Conservation (phyloP, 768 basidiomycete species). For the Xanthoconium purpureum region DNA sequence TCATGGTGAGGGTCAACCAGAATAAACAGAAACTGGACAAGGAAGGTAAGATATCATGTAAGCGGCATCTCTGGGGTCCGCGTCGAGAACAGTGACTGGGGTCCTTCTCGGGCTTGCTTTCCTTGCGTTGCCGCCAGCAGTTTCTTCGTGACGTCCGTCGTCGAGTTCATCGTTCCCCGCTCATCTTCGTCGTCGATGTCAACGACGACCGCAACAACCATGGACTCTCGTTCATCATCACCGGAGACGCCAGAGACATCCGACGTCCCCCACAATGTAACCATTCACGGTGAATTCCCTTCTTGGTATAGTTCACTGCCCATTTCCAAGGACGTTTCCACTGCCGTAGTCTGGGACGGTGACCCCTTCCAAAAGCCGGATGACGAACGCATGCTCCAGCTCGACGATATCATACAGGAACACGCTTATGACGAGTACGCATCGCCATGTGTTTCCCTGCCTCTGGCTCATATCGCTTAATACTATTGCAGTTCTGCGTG, state of each 20-base stretch:
- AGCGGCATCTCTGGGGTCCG: conserved; percentile 19
- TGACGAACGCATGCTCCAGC: conserved; percentile 54
- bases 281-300: conserved; percentile 48
- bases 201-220: conserved; percentile 49
- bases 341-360: conserved; percentile 43
- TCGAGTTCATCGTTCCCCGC: conserved; percentile 3
- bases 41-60: conserved; percentile 21
- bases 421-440: conserved; percentile 75
- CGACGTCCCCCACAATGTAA: conserved; percentile 48
- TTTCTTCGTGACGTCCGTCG: conserved; percentile 1
- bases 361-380: conserved; percentile 47
- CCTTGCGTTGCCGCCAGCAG: background rate
- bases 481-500: conserved; percentile 16
- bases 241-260: conserved; percentile 66
- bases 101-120: background rate
- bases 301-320: conserved; percentile 58
- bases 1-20: conserved; percentile 43
- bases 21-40: background rate
- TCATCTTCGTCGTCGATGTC: conserved; percentile 43
- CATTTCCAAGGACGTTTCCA: conserved; percentile 38
- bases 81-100: background rate
- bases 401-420: conserved; percentile 73
- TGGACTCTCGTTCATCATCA: conserved; percentile 67
- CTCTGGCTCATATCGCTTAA: background rate
- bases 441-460: conserved; percentile 14